A percentile compares a stretch with the other conserved stretches of the same genome.
Conservation (phyloP, 176 grass and related monocot species). For the Oryza punctata region DNA sequence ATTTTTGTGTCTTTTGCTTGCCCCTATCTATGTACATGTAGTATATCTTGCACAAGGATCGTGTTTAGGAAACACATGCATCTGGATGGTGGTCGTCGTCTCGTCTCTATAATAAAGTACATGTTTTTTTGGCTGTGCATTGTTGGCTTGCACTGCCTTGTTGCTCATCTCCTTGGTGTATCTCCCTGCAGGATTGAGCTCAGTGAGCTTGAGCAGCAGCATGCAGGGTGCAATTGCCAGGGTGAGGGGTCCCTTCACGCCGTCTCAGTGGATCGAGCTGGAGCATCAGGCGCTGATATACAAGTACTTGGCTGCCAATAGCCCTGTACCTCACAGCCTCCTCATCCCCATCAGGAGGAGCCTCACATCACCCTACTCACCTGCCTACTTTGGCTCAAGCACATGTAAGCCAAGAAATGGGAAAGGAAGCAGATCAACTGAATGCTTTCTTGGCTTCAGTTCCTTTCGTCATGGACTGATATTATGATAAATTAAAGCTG, state of each 20-base stretch:
- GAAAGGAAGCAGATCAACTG: slow-evolving; percentile 21
- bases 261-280: slow-evolving; percentile 94
- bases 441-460: slow-evolving; percentile 28
- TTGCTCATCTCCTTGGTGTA: slow-evolving; percentile 38
- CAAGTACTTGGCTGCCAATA: slow-evolving; percentile 85
- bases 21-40: neutral
- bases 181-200: slow-evolving; percentile 47
- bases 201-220: slow-evolving; percentile 61
- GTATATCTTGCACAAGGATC: slow-evolving; percentile 14
- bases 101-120: slow-evolving; percentile 34
- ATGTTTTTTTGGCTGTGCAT: slow-evolving; percentile 35
- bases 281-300: slow-evolving; percentile 97
- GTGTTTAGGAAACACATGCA: slow-evolving; percentile 41
- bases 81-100: slow-evolving; percentile 14
- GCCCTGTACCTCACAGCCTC: slow-evolving; percentile 70
- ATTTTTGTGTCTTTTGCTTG: slow-evolving; percentile 34
- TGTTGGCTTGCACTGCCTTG: slow-evolving; percentile 34
- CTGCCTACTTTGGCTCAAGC: slow-evolving; percentile 71
- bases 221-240: slow-evolving; percentile 73
- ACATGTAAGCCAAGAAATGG: slow-evolving; percentile 61
- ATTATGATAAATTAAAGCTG: slow-evolving; percentile 41
- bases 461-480: slow-evolving; percentile 40
- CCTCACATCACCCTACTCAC: slow-evolving; percentile 64
- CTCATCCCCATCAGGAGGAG: slow-evolving; percentile 81
- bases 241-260: slow-evolving; percentile 85